A percentile compares a stretch with the other conserved stretches of the same genome.
phyloP scores from a whole-genome alignment of 306 rosid genomes.

The Castanea sativa region DNA sequence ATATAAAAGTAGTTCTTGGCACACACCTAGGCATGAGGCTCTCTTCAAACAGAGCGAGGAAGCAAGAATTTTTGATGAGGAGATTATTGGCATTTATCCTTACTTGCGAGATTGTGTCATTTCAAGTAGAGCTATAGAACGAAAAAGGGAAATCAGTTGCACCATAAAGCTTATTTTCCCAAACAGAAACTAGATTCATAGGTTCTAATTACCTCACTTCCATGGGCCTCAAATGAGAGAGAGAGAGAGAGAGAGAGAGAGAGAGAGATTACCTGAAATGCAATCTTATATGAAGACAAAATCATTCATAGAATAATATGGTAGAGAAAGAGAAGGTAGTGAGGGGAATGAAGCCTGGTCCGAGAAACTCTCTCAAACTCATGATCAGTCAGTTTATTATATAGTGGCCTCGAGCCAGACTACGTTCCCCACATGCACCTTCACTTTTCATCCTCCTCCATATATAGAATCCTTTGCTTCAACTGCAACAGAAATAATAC shows the following conservation, averaged over 20 bases:
- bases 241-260: neutral
- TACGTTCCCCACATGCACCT: conserved; percentile 40
- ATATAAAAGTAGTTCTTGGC: too few relatives aligned
- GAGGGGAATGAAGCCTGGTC: conserved; percentile 69
- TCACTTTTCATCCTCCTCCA: conserved; percentile 31
- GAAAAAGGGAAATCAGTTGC: too few relatives aligned
- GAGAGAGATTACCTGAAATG: neutral
- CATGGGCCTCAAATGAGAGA: neutral
- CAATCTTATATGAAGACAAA: neutral
- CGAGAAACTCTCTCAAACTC: conserved; percentile 26
- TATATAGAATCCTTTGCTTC: neutral
- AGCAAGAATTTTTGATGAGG: too few relatives aligned
- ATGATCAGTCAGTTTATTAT: neutral
- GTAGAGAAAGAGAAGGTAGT: conserved; percentile 25
- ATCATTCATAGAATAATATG: neutral
- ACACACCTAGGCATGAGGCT: too few relatives aligned
- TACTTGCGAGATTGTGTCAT: too few relatives aligned
- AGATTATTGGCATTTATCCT: too few relatives aligned
- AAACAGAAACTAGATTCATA: too few relatives aligned
- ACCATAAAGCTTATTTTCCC: too few relatives aligned
- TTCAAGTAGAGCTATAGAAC: too few relatives aligned
- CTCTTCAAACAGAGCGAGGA: too few relatives aligned
- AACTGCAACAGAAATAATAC: neutral
- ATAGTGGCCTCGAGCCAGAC: conserved; percentile 31
- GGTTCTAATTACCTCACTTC: too few relatives aligned